Base-by-base conservation (phyloP, 2,329 filamentous ascomycete genomes). In the Clonostachys rhizophaga region DNA sequence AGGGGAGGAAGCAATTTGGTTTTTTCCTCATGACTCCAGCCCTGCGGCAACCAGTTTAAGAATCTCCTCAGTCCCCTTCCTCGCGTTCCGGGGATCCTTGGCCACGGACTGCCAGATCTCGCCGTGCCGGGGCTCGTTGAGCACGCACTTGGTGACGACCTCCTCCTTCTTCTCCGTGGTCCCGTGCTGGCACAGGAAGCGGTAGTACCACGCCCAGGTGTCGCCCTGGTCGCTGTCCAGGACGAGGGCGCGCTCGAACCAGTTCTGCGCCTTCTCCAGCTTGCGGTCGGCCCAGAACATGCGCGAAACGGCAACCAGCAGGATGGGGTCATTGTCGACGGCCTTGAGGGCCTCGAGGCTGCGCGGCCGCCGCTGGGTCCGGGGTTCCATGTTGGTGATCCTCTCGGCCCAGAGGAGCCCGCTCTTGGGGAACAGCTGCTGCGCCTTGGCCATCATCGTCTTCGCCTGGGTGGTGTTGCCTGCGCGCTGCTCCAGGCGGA, bases 151-250 rank as follows among this genome's bases (percentile, higher is more conserved):
- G 48, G 75, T 75, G 6, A 96, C 65, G 34, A 96, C 86, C 61
- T 97, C 94, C 33, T 75, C 80, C 59, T 87, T 78, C 83, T 97
- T 99, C 74, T 96, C 92, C 48, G 90, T 86, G 6, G 91, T 96
- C 10, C 94, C 95, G 69, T 99, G 91, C 74, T 96, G 89, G 55
- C 84, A 64, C 54, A 97, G 62, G 65, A 97, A 99, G 66, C 92
- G 91, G 67, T 91, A 94, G 67, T 96, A 99, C 92, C 92, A 99
- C 17, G 91, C 92, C 95, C 95, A 99, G 11, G 84, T 88, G 70
- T 99, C 95, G 44, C 94, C 94, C 44, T 83, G 72, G 64, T 97
- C 91, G 35, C 86, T 83, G 60, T 99, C 91, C 12, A 94, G 74
- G 46, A 96, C 76, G 47, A 96, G 84, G 1, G 94, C 94, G 69